Evolutionary conservation across 139 green algal species (phyloP).

Genomic region (Asterochloris erici): DNA sequence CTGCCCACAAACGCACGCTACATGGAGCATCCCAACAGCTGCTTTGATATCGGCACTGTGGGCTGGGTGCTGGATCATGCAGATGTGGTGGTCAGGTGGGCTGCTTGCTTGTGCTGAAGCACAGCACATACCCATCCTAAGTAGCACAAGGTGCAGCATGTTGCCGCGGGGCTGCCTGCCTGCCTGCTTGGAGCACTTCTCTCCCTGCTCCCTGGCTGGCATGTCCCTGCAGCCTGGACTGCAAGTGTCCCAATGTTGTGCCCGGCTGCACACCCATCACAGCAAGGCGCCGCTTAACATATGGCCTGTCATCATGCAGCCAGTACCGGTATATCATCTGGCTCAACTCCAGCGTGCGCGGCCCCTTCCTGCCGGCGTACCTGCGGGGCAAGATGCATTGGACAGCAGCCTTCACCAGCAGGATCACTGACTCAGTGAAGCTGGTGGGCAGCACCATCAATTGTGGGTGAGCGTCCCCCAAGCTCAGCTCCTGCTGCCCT

Average conservation of each 20-base stretch:
- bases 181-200: not conserved
- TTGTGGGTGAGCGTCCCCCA: conserved; percentile 7
- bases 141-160: not conserved
- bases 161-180: not conserved
- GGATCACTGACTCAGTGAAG: conserved; percentile 24
- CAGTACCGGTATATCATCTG: conserved; percentile 39
- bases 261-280: no score
- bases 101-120: no score
- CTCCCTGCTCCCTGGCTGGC: not conserved
- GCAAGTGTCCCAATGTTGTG: no score
- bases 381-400: conserved; percentile 28
- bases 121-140: no score
- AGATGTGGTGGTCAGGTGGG: not conserved
- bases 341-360: conserved; percentile 47
- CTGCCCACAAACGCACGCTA: conserved; percentile 33
- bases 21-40: conserved; percentile 9
- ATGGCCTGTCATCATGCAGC: not conserved
- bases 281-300: not conserved
- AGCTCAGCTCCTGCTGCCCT: no score
- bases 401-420: conserved; percentile 37
- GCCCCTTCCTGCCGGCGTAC: conserved; percentile 49
- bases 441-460: conserved; percentile 36
- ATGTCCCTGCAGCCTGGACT: not conserved
- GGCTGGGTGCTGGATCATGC: conserved; percentile 17
- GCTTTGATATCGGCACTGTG: conserved; percentile 12